phyloP scores from a whole-genome alignment of 306 rosid genomes.

The Lathyrus oleraceus region DNA sequence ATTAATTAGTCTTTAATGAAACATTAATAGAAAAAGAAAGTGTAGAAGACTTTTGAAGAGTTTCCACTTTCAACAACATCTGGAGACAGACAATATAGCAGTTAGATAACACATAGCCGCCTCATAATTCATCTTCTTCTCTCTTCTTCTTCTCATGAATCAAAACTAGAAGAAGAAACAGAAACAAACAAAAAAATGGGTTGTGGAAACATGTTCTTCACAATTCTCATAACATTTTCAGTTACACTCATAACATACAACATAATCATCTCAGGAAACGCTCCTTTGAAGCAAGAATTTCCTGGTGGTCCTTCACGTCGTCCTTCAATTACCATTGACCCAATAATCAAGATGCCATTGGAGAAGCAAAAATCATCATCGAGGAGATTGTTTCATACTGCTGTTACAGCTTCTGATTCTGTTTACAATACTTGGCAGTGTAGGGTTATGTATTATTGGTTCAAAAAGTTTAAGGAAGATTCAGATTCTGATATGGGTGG shows the following conservation, averaged over 20 bases:
- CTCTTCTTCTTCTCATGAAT: neutral
- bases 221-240: slow-evolving; percentile 69
- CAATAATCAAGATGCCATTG: slow-evolving; percentile 86
- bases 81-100: neutral
- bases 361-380: slow-evolving; percentile 35
- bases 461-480: slow-evolving; percentile 57
- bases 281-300: slow-evolving; percentile 78
- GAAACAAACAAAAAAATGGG: slow-evolving; percentile 53
- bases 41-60: neutral
- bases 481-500: slow-evolving; percentile 91
- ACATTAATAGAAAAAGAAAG: neutral
- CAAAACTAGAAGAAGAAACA: neutral
- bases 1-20: neutral
- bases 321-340: slow-evolving; percentile 57
- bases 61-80: neutral
- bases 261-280: slow-evolving; percentile 82
- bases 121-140: neutral
- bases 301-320: slow-evolving; percentile 83
- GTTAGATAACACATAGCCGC: neutral
- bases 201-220: slow-evolving; percentile 87
- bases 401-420: slow-evolving; percentile 91
- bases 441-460: slow-evolving; percentile 93
- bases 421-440: slow-evolving; percentile 98
- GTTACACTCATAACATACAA: slow-evolving; percentile 92
- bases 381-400: slow-evolving; percentile 79